phyloP scores from a whole-genome alignment of 371 early-diverging fungal species.

The Lichtheimia hyalospora region DNA sequence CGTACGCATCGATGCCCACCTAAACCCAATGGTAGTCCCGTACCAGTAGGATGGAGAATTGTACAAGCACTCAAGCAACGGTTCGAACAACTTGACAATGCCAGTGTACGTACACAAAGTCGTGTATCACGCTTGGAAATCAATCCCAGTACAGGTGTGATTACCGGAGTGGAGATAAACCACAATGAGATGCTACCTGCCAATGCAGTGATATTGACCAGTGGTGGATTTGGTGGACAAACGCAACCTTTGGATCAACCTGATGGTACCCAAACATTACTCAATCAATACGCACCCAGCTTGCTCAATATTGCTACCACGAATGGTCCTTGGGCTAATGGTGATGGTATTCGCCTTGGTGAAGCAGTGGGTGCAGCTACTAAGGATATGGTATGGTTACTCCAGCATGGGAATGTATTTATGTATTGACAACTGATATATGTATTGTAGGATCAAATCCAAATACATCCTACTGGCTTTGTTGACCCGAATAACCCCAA shows the following conservation, averaged over 20 bases:
- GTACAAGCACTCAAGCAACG: conserved; percentile 44
- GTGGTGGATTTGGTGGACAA: conserved; percentile 39
- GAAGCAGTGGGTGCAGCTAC: conserved; percentile 61
- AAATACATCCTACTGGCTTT: conserved; percentile 89
- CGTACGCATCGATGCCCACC: conserved; percentile 74
- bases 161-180: conserved; percentile 20
- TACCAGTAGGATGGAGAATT: conserved; percentile 72
- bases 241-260: conserved; percentile 12
- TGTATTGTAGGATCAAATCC: conserved; percentile 46
- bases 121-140: conserved; percentile 26
- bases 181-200: conserved; percentile 20
- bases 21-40: conserved; percentile 52
- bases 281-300: conserved; percentile 63
- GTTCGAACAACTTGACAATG: conserved; percentile 22
- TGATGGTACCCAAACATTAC: conserved; percentile 25
- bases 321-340: conserved; percentile 83
- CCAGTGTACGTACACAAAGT: conserved; percentile 49
- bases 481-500: conserved; percentile 72
- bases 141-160: conserved; percentile 22
- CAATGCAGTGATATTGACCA: conserved; percentile 29
- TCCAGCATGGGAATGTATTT: neutral
- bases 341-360: conserved; percentile 78
- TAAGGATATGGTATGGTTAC: conserved; percentile 72
- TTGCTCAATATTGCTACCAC: conserved; percentile 72
- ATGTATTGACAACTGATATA: neutral